These are phyloP conservation scores for Clarireedia sp. DNA, from an alignment of 2,329 filamentous ascomycete genomes.

Conservation along the genomic window DNA sequence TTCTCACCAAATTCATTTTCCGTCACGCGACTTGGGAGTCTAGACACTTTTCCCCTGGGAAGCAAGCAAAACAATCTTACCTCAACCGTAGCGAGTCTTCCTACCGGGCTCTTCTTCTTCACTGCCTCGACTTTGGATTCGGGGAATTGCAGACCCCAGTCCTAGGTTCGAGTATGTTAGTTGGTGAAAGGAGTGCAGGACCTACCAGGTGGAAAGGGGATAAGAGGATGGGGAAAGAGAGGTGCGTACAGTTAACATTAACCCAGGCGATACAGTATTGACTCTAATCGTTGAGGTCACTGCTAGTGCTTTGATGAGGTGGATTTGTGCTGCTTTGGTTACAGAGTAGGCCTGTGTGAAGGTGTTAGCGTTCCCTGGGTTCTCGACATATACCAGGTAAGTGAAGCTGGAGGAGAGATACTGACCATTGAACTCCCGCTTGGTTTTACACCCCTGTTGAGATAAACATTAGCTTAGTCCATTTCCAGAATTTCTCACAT, in stretches of 20 bases:
- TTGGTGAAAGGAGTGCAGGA: too few species aligned
- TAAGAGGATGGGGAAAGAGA: neutral
- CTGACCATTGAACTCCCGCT: slow-evolving; percentile 51
- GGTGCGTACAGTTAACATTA: neutral
- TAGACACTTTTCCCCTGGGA: too few species aligned
- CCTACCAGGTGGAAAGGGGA: too few species aligned
- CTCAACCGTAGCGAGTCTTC: slow-evolving; percentile 20
- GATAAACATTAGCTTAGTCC: neutral
- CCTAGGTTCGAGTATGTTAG: slow-evolving; percentile 2
- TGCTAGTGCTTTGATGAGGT: slow-evolving; percentile 48
- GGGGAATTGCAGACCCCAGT: slow-evolving; percentile 22
- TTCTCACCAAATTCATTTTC: too few species aligned
- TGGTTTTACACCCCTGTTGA: slow-evolving; percentile 38
- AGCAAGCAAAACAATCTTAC: slow-evolving; percentile 7
- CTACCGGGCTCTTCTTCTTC: slow-evolving; percentile 17
- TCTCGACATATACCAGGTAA: neutral
- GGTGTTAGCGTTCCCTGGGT: neutral
- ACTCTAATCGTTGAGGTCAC: slow-evolving; percentile 48
- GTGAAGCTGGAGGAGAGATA: neutral
- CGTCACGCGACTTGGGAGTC: too few species aligned
- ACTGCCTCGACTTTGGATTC: slow-evolving; percentile 14
- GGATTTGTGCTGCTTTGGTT: slow-evolving; percentile 65
- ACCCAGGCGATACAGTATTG: slow-evolving; percentile 40
- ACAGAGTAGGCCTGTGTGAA: slow-evolving; percentile 60
- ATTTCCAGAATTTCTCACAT: neutral